phyloP scores from a whole-genome alignment of 495 filamentous ascomycete genomes.

The Tuber borchii region DNA sequence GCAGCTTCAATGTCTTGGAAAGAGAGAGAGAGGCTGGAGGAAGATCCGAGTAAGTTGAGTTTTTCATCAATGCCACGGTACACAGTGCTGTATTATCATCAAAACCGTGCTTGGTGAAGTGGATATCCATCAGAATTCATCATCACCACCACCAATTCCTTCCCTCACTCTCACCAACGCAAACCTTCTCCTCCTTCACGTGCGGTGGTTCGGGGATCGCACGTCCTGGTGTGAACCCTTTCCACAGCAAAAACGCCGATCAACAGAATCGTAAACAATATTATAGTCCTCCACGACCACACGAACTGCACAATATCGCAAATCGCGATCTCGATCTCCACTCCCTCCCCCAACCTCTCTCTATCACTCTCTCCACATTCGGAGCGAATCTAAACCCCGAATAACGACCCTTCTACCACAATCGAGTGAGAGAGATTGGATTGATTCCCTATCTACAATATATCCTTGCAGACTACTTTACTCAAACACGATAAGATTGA shows the following conservation, averaged over 20 bases:
- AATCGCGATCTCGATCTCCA: conserved; percentile 1
- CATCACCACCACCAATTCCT: background rate
- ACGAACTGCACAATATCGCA: background rate
- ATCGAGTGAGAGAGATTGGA: background rate
- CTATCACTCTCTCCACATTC: background rate
- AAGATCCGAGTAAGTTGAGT: conserved; percentile 1
- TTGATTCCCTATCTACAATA: background rate
- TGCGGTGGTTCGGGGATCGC: background rate
- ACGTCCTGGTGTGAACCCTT: background rate
- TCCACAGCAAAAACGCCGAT: background rate
- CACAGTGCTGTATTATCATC: background rate
- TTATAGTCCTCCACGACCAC: background rate
- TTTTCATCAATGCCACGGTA: background rate
- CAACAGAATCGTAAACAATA: conserved; percentile 2
- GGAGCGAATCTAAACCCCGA: background rate
- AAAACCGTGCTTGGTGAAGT: background rate
- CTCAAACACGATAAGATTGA: no score
- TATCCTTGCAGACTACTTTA: no score
- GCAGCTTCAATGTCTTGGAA: background rate
- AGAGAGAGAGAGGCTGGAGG: background rate
- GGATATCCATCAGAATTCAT: background rate
- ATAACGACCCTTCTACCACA: background rate
- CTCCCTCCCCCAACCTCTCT: background rate
- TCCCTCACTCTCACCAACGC: background rate
- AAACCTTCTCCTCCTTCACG: background rate